Conservation (phyloP, 805 yeast genomes). For the Pichia sporocuriosa region DNA sequence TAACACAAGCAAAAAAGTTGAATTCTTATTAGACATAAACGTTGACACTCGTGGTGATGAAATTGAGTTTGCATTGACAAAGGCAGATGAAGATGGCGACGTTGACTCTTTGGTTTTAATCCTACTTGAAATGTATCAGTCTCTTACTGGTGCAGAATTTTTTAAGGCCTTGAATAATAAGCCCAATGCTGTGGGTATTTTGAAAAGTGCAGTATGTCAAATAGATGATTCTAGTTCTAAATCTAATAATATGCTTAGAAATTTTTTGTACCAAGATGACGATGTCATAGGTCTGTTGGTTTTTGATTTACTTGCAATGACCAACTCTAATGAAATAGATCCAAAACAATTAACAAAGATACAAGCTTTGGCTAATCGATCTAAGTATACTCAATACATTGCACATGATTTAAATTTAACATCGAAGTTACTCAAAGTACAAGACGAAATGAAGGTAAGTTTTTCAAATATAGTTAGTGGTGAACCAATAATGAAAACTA, state of each 20-base stretch:
- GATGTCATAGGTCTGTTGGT: conserved; percentile 39
- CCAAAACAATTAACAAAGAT: background rate
- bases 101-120: conserved; percentile 55
- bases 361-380: conserved; percentile 18
- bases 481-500: conserved; percentile 40
- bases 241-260: conserved; percentile 36
- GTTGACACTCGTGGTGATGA: conserved; percentile 31
- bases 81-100: conserved; percentile 56
- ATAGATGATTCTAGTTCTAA: no score
- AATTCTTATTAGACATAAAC: conserved; percentile 61
- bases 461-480: conserved; percentile 2
- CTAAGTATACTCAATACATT: conserved; percentile 30
- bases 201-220: conserved; percentile 29
- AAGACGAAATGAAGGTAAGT: conserved; percentile 30
- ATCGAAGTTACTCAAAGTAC: conserved; percentile 32
- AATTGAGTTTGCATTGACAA: conserved; percentile 57
- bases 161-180: conserved; percentile 54
- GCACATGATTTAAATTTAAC: conserved; percentile 39
- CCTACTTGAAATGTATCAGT: conserved; percentile 46
- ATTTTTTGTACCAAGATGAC: conserved; percentile 62
- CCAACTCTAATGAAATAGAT: background rate
- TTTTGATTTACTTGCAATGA: background rate
- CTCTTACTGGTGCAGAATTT: conserved; percentile 58
- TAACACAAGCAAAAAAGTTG: conserved; percentile 50
- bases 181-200: conserved; percentile 35